Percentiles rank a stretch among this genome's conserved stretches.
Conservation (phyloP, 306 rosid species). For the Quercus wislizeni region DNA sequence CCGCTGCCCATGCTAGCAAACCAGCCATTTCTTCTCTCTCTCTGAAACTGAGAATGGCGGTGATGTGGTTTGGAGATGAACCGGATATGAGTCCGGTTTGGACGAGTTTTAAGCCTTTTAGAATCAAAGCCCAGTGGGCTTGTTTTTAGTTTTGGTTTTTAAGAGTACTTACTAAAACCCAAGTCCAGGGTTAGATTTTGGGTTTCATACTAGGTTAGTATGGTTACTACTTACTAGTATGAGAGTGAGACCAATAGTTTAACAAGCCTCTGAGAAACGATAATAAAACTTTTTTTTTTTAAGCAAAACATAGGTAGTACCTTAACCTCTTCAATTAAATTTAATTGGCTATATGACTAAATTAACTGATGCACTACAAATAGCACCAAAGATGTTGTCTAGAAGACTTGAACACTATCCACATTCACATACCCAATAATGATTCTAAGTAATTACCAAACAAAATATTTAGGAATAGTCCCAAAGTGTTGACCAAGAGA, state of each 20-base stretch:
- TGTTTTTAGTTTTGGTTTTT: neutral
- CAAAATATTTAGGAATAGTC: too few species aligned
- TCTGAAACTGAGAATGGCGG: neutral
- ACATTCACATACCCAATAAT: too few species aligned
- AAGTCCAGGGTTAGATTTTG: neutral
- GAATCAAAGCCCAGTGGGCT: neutral
- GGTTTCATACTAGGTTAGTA: neutral
- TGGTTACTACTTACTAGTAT: neutral
- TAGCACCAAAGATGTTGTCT: too few species aligned
- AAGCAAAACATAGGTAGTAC: too few species aligned
- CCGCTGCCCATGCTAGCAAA: conserved; percentile 95
- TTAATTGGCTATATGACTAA: too few species aligned
- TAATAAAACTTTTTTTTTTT: too few species aligned
- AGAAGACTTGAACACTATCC: too few species aligned
- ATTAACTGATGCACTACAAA: too few species aligned
- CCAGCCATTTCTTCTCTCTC: conserved; percentile 62
- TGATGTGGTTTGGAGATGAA: neutral
- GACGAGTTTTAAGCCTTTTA: neutral
- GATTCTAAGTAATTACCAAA: too few species aligned
- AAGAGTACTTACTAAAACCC: neutral
- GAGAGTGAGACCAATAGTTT: neutral
- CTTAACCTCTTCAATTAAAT: too few species aligned
- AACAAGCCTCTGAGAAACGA: neutral
- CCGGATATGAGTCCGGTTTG: neutral
- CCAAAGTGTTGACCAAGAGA: too few species aligned